Evolutionary conservation across 2,329 filamentous ascomycete genomes (phyloP).

Genomic region (Fusarium temperatum): DNA sequence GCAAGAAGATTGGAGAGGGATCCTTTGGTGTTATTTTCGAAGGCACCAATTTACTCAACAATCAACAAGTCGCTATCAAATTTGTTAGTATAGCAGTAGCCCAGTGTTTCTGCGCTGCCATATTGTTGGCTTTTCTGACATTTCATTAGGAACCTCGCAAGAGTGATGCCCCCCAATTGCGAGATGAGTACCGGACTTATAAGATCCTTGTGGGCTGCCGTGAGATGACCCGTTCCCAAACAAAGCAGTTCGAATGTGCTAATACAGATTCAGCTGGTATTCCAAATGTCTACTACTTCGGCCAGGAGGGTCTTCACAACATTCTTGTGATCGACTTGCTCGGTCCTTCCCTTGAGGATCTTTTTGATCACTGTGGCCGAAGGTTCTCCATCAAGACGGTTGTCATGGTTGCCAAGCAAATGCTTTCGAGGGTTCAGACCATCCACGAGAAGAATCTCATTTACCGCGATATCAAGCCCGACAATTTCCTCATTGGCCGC

Average conservation of each 20-base stretch:
- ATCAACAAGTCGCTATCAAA: conserved; percentile 99
- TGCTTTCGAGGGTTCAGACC: conserved; percentile 90
- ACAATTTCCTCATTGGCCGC: conserved; percentile 97
- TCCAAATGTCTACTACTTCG: conserved; percentile 99
- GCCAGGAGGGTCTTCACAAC: conserved; percentile 97
- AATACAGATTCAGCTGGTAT: conserved; percentile 77
- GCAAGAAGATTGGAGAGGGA: conserved; percentile 99
- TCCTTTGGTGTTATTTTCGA: conserved; percentile 99
- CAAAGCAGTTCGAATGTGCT: conserved; percentile 46
- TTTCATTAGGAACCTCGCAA: conserved; percentile 88
- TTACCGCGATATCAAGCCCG: conserved; percentile 98
- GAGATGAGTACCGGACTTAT: conserved; percentile 99
- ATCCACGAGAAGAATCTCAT: conserved; percentile 99
- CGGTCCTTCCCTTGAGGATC: conserved; percentile 91
- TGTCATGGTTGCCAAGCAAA: conserved; percentile 99
- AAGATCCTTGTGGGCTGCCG: conserved; percentile 99
- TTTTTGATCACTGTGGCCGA: conserved; percentile 96
- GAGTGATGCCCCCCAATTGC: conserved; percentile 95
- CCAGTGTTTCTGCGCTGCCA: background rate
- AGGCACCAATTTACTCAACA: conserved; percentile 97
- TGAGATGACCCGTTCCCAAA: conserved; percentile 61
- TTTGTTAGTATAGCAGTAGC: conserved; percentile 70
- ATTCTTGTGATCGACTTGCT: conserved; percentile 98
- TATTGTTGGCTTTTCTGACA: background rate
- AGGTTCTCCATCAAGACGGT: conserved; percentile 97